Evolutionary conservation across 2,329 filamentous ascomycete species (phyloP), one percentile per base, ranked within the genome.

Genomic region (Penicillium italicum): DNA sequence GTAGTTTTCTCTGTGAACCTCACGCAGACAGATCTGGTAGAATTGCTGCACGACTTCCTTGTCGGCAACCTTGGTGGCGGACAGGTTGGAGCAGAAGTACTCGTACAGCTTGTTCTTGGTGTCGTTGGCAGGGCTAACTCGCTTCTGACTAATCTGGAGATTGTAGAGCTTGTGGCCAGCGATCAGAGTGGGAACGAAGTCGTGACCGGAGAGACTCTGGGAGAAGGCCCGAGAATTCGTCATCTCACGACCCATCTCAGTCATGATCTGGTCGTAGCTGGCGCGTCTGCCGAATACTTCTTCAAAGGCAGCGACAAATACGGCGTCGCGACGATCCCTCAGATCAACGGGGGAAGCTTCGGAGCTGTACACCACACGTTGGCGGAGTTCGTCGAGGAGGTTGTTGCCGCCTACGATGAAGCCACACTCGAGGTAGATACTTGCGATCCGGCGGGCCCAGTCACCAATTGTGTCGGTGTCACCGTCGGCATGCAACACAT

Each of bases 341-440:
- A 74, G 53, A 1, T 62, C 48, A 37, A 62, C 63, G 7, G 63
- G 63, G 2, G 66, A 64, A 7, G 64, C 65, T 37, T 73, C 62
- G 37, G 79, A 74, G 34, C 75, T 73, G 22, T 77, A 76, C 30
- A 81, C 74, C n/a, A 81, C 74, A 55, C 81, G 78, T 48, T 76
- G 74, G 56, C 78, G 79, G 14, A 82, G 65, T 56, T 81, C 76
- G 33, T 77, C 70, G 5, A 80, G 71, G 4, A 81, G 60, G 38
- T 74, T 66, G 56, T 73, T 67, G 52, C 75, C 75, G 42, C 76
- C 70, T 28, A 73, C 60, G 16, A 69, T 71, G 52, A 78, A 75
- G 7, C 76, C 73, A 28, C 73, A 72, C 22, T 75, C 73, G 11
- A 76, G 69, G 62, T 78, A 81, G 30, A 76, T 77, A 34, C 74